These are phyloP conservation scores for Neonectria coccinea DNA, from an alignment of 2,329 filamentous ascomycete genomes.

Conservation along the genomic window DNA sequence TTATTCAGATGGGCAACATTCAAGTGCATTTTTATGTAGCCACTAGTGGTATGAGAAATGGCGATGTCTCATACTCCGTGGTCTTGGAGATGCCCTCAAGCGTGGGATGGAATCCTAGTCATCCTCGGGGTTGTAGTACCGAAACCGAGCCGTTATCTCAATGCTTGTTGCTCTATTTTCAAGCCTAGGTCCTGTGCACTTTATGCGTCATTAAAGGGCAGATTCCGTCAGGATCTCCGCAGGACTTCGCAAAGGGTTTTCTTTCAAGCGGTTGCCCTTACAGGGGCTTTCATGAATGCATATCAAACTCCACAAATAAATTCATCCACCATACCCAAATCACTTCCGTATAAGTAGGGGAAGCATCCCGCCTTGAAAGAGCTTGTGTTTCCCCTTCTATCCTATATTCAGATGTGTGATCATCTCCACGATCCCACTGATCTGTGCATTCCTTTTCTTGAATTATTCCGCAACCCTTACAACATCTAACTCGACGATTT, in stretches of 20 bases:
- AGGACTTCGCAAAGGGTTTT: not conserved
- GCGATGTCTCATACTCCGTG: not conserved
- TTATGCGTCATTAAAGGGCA: not conserved
- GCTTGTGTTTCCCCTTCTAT: no score
- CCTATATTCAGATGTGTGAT: no score
- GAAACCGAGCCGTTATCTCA: not conserved
- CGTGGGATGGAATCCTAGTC: not conserved
- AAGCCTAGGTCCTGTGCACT: not conserved
- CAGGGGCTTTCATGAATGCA: not conserved
- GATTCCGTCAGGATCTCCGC: not conserved
- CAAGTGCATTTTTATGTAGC: not conserved
- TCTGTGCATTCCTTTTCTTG: no score
- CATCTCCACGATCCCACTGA: no score
- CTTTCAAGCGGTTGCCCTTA: not conserved
- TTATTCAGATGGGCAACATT: not conserved
- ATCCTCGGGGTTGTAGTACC: not conserved
- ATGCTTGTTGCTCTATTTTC: not conserved
- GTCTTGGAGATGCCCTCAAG: not conserved
- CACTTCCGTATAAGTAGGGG: no score
- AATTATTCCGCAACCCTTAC: no score
- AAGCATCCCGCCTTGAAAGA: no score
- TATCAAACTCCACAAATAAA: no score
- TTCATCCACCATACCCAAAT: no score
- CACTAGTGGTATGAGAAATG: not conserved
- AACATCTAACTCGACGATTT: not conserved